phyloP scores from a whole-genome alignment of 106 monocot species.

The Dioscorea dumetorum region DNA sequence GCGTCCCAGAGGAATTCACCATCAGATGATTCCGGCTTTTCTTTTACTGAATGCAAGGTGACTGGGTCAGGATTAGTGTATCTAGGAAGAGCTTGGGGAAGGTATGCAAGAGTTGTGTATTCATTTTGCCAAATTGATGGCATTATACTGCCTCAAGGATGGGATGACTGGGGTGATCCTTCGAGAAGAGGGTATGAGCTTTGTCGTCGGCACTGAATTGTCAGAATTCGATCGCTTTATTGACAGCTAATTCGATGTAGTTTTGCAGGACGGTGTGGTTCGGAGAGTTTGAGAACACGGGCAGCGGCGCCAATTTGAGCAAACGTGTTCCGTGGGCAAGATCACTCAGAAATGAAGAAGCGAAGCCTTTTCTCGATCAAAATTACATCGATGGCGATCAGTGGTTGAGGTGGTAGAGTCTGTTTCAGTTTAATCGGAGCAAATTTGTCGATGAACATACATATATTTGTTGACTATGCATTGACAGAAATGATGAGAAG shows the following conservation, averaged over 20 bases:
- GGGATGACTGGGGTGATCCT: conserved; percentile 86
- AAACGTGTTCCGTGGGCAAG: conserved; percentile 64
- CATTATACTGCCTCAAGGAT: conserved; percentile 66
- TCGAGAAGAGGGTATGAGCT: conserved; percentile 53
- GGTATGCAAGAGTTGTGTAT: conserved; percentile 63
- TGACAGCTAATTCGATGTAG: too few species aligned
- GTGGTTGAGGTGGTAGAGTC: conserved; percentile 64
- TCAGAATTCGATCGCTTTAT: too few species aligned
- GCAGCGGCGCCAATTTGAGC: conserved; percentile 43
- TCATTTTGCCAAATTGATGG: conserved; percentile 51
- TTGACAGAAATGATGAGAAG: conserved; percentile 1
- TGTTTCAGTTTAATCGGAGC: not conserved
- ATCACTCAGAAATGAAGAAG: conserved; percentile 51
- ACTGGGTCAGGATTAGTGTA: conserved; percentile 59
- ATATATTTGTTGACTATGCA: conserved; percentile 2
- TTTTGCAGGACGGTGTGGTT: conserved; percentile 62
- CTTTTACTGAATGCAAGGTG: conserved; percentile 54
- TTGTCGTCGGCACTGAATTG: not conserved
- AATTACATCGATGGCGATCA: conserved; percentile 61
- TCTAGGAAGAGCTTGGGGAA: conserved; percentile 90
- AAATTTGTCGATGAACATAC: not conserved
- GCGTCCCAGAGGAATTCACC: conserved; percentile 72
- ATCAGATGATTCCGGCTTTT: conserved; percentile 60
- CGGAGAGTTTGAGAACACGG: conserved; percentile 68
- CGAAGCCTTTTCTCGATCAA: conserved; percentile 50